Evolutionary conservation across 768 basidiomycete species (phyloP).

Genomic region (Coprinopsis marcescibilis): DNA sequence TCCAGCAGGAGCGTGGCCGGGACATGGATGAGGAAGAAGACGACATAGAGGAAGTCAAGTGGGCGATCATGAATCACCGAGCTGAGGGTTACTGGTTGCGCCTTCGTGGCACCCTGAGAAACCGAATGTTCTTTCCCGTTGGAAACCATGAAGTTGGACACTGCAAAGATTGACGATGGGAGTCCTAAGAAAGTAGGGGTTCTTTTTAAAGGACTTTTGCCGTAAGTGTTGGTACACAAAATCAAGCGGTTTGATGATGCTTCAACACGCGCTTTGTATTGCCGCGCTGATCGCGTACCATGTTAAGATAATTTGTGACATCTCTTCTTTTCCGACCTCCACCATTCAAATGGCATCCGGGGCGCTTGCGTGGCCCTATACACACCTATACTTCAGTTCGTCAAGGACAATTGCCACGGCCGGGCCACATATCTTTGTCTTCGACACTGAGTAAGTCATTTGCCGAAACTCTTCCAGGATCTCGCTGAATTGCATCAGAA

Average conservation of each 20-base stretch:
- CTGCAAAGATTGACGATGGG: too few species aligned
- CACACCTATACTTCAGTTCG: conserved; percentile 36
- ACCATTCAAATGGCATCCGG: conserved; percentile 7
- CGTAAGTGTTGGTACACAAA: too few species aligned
- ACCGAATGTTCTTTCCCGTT: too few species aligned
- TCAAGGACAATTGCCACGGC: conserved; percentile 38
- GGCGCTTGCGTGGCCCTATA: conserved; percentile 38
- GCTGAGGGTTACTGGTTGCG: too few species aligned
- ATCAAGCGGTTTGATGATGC: too few species aligned
- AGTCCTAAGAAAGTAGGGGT: too few species aligned
- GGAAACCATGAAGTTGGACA: conserved; percentile 68
- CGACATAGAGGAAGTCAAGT: background rate
- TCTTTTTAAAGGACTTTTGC: too few species aligned
- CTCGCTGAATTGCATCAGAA: conserved; percentile 29
- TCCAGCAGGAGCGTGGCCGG: background rate
- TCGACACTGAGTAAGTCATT: conserved; percentile 46
- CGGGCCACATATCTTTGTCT: conserved; percentile 58
- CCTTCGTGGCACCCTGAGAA: too few species aligned
- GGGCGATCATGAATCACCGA: too few species aligned
- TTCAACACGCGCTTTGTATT: too few species aligned
- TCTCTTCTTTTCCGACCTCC: conserved; percentile 5
- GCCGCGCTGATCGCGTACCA: background rate
- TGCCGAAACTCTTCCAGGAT: conserved; percentile 6
- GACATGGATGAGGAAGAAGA: background rate
- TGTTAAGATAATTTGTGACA: too few species aligned